Conservation (phyloP, 768 basidiomycete species). For the Kwoniella dendrophila region DNA sequence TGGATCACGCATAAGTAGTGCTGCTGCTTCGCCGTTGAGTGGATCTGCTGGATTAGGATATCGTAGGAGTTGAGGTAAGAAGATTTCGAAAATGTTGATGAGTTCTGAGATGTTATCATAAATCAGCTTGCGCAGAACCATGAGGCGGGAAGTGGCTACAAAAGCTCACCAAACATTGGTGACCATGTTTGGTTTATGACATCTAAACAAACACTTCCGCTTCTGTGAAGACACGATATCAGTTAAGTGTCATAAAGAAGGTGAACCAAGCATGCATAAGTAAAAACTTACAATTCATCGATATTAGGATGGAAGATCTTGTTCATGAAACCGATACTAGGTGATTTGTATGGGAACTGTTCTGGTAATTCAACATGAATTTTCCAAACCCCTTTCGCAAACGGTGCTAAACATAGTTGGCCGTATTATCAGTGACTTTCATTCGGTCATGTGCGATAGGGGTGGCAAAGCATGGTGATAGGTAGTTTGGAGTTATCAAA, state of each 20-base stretch:
- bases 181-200: conserved; percentile 99
- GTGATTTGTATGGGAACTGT: conserved; percentile 98
- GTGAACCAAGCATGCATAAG: neutral
- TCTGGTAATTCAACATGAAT: conserved; percentile 98
- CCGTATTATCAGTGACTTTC: neutral
- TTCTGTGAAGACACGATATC: conserved; percentile 62
- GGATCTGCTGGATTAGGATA: conserved; percentile 99
- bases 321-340: conserved; percentile 99
- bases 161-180: conserved; percentile 90
- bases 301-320: conserved; percentile 99
- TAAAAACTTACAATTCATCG: conserved; percentile 82
- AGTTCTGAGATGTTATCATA: conserved; percentile 66
- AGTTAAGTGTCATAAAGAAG: conserved; percentile 6
- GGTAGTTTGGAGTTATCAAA: neutral
- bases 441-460: neutral
- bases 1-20: conserved; percentile 93
- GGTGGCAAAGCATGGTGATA: conserved; percentile 5
- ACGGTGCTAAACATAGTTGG: conserved; percentile 68
- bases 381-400: conserved; percentile 98
- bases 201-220: conserved; percentile 96
- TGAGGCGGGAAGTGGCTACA: neutral
- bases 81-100: conserved; percentile 99
- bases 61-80: conserved; percentile 91
- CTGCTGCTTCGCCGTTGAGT: conserved; percentile 95
- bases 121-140: neutral